Evolutionary conservation across 1,284 basidiomycete species (phyloP).

Genomic region (Rhodotorula sp.): DNA sequence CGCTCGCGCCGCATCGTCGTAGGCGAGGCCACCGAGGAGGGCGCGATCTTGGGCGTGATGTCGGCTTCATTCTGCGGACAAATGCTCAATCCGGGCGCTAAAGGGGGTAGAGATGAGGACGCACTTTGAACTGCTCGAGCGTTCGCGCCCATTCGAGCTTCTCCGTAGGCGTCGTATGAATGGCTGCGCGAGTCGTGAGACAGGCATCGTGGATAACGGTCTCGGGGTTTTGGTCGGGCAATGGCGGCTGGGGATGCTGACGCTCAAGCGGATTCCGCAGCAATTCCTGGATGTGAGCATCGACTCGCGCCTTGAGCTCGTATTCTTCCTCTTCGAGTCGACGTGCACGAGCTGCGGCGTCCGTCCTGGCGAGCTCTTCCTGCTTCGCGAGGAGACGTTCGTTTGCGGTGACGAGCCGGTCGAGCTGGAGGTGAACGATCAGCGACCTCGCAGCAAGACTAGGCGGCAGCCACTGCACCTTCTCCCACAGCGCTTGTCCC

Average conservation of each 20-base stretch:
- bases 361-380: neutral
- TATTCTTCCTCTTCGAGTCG: neutral
- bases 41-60: neutral
- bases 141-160: conserved; percentile 2
- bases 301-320: neutral
- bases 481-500: neutral
- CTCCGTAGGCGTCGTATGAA: conserved; percentile 5
- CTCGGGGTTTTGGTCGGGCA: neutral
- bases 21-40: conserved; percentile 9
- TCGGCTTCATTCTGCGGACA: neutral
- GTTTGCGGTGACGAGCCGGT: conserved; percentile 3
- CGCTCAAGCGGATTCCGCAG: neutral
- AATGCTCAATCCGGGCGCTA: neutral
- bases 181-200: conserved; percentile 17
- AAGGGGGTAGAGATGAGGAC: neutral
- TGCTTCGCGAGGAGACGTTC: neutral
- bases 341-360: neutral
- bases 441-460: neutral
- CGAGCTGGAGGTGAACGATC: neutral
- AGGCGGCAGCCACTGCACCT: neutral
- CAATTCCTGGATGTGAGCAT: neutral
- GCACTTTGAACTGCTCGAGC: conserved; percentile 11
- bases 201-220: neutral
- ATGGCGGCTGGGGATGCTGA: no score
- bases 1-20: neutral